phyloP scores from a whole-genome alignment of 108 stramenopile species.

The Aurantiochytrium sp. region DNA sequence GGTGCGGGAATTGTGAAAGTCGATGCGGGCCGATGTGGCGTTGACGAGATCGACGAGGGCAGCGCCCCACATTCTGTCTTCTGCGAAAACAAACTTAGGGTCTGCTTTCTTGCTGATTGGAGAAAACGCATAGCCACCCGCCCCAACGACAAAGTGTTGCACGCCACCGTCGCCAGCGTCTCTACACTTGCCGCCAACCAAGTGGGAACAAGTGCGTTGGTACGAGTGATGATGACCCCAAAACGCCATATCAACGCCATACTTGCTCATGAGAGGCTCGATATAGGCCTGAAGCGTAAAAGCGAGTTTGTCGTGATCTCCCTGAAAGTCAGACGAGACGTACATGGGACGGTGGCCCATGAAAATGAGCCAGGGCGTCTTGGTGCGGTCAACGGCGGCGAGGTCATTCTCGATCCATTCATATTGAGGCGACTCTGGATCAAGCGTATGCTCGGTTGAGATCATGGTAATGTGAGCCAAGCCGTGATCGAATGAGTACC shows the following conservation, averaged over 20 bases:
- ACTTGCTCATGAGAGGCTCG: slow-evolving; percentile 68
- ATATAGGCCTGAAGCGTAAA: slow-evolving; percentile 59
- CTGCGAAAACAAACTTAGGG: not conserved
- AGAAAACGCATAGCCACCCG: not conserved
- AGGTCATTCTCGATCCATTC: slow-evolving; percentile 64
- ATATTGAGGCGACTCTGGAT: slow-evolving; percentile 53
- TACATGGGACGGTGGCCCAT: slow-evolving; percentile 71
- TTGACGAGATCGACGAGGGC: not conserved
- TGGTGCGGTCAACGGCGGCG: slow-evolving; percentile 50
- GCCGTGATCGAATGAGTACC: slow-evolving; percentile 41
- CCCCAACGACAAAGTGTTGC: not conserved
- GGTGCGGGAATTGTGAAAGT: not conserved
- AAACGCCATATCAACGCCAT: slow-evolving; percentile 75
- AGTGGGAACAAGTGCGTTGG: slow-evolving; percentile 52
- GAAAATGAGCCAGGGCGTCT: slow-evolving; percentile 72
- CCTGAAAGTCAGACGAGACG: slow-evolving; percentile 52
- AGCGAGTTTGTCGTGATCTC: slow-evolving; percentile 53
- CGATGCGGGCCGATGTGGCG: not conserved
- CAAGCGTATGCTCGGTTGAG: slow-evolving; percentile 61
- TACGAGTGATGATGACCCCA: slow-evolving; percentile 86
- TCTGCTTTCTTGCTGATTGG: not conserved
- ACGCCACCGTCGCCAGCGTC: not conserved
- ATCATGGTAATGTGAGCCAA: slow-evolving; percentile 62
- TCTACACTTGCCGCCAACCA: slow-evolving; percentile 36
- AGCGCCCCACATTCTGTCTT: not conserved